Evolutionary conservation across 495 filamentous ascomycete species (phyloP).

Genomic region (Penicillium manginii): DNA sequence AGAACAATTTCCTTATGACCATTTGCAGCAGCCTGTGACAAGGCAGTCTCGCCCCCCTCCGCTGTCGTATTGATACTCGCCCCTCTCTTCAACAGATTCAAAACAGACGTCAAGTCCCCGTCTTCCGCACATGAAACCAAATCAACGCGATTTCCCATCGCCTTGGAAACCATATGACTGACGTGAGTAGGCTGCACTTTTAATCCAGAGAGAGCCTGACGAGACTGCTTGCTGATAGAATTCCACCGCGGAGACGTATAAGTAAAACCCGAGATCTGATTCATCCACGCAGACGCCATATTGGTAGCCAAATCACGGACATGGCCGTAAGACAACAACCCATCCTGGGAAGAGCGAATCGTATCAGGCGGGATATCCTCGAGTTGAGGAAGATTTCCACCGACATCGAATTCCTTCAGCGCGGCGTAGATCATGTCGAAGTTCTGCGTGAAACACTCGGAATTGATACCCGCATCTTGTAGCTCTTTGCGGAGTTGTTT

Average conservation of each 20-base stretch:
- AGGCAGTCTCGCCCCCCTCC: not conserved
- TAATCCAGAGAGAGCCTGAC: not conserved
- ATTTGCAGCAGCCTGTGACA: conserved; percentile 1
- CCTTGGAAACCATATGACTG: conserved; percentile 1
- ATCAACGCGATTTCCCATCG: not conserved
- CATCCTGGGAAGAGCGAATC: not conserved
- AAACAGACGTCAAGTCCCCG: not conserved
- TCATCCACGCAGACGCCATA: conserved; percentile 2
- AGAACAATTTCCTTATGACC: conserved; percentile 5
- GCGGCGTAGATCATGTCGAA: not conserved
- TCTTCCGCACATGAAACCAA: conserved; percentile 3
- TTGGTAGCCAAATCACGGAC: not conserved
- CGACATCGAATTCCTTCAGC: not conserved
- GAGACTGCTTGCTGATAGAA: not conserved
- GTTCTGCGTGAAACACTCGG: not conserved
- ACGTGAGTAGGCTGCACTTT: not conserved
- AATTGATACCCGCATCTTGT: not conserved
- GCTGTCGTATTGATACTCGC: not conserved
- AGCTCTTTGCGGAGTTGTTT: conserved; percentile 4
- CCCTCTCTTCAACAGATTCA: not conserved
- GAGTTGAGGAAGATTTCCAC: not conserved
- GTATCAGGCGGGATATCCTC: not conserved
- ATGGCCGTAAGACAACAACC: not conserved
- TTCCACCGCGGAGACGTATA: conserved; percentile 1
- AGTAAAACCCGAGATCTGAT: not conserved